A percentile compares a stretch with the other conserved stretches of the same genome.
Evolutionary conservation across 2,329 filamentous ascomycete genomes (phyloP).

Genomic region (Colletotrichum chlorophyti): DNA sequence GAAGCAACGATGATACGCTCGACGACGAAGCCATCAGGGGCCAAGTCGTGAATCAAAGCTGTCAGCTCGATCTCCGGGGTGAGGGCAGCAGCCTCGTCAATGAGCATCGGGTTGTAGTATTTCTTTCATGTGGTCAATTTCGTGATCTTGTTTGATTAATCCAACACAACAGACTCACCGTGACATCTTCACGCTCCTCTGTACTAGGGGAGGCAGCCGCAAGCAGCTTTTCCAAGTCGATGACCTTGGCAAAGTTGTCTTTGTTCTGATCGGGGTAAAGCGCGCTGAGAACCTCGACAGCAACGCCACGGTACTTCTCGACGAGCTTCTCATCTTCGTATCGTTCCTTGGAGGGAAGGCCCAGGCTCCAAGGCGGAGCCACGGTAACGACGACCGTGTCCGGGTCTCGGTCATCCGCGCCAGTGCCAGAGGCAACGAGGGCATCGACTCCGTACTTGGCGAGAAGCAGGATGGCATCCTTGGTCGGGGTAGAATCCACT

Average conservation of each 20-base stretch:
- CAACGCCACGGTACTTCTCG: conserved; percentile 52
- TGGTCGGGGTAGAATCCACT: conserved; percentile 35
- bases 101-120: conserved; percentile 69
- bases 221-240: conserved; percentile 68
- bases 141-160: conserved; percentile 21
- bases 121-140: conserved; percentile 45
- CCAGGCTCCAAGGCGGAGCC: conserved; percentile 56
- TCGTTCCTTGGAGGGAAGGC: conserved; percentile 68
- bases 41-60: conserved; percentile 57
- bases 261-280: conserved; percentile 44
- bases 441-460: conserved; percentile 50
- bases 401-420: conserved; percentile 52
- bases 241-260: conserved; percentile 47
- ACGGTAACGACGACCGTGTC: conserved; percentile 43
- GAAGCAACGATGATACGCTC: conserved; percentile 65
- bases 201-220: conserved; percentile 64
- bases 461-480: conserved; percentile 54
- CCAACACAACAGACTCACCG: conserved; percentile 40
- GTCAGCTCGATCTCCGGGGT: conserved; percentile 63
- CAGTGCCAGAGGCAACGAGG: conserved; percentile 43
- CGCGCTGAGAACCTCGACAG: conserved; percentile 32
- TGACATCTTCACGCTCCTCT: conserved; percentile 66
- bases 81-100: conserved; percentile 61
- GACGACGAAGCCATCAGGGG: conserved; percentile 55
- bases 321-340: conserved; percentile 63